Conservation (phyloP, 2,329 filamentous ascomycete genomes). For the Saccharata proteae region DNA sequence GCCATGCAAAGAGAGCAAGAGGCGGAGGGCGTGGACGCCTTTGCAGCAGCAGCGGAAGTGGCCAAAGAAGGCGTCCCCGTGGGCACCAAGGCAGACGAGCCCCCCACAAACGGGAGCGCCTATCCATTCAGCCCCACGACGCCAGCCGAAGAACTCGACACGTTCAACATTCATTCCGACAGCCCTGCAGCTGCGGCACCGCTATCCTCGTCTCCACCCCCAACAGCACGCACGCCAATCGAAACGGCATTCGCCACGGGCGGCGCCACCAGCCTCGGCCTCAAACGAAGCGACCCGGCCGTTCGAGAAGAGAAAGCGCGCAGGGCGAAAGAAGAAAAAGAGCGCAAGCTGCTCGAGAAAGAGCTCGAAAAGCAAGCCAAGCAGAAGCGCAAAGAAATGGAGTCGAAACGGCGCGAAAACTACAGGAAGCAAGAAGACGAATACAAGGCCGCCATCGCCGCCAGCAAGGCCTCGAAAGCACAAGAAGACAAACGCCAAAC, state of each 20-base stretch:
- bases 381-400: constrained; percentile 20
- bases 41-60: constrained; percentile 25
- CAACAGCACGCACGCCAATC: constrained; percentile 10
- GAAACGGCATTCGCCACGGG: not conserved
- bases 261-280: not conserved
- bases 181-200: constrained; percentile 53
- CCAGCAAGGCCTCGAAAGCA: constrained; percentile 48
- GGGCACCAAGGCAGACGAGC: constrained; percentile 16
- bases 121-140: constrained; percentile 26
- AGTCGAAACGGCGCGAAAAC: constrained; percentile 38
- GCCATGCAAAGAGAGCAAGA: constrained; percentile 68
- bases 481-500: constrained; percentile 28
- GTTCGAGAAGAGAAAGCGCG: constrained; percentile 14
- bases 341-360: constrained; percentile 33
- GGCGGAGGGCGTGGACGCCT: constrained; percentile 49
- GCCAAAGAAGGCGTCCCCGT: constrained; percentile 43
- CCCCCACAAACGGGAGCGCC: constrained; percentile 18
- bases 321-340: constrained; percentile 39
- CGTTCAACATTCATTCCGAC: constrained; percentile 47
- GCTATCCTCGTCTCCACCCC: constrained; percentile 15
- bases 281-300: constrained; percentile 5
- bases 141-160: constrained; percentile 29
- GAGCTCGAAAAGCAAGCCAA: constrained; percentile 35
- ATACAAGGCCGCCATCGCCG: constrained; percentile 50
- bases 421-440: constrained; percentile 51